Evolutionary conservation across 2,329 filamentous ascomycete genomes (phyloP), one percentile per base, ranked within the genome.

Genomic region (Exophiala sp.): DNA sequence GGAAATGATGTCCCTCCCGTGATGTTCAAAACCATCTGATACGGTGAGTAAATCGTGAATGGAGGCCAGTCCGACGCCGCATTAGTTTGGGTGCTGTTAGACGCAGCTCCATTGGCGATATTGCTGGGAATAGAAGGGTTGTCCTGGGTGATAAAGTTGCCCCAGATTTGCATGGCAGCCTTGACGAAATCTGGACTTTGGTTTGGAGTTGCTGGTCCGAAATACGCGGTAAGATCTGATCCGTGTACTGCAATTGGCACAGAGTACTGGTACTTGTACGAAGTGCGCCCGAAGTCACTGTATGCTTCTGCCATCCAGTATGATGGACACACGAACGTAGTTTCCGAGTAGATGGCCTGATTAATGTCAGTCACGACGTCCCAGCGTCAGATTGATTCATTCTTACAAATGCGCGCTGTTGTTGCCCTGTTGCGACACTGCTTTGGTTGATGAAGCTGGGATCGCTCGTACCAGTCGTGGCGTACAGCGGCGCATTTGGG

Each of bases 291-390:
- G 21, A 74, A 58, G 57, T 78, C 77, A 11, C 67, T 57, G 66
- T 70, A 79, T 3, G 75, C 79, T 9, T 71, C 71, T 58, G 75
- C 73, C 16, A 82, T 68, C 61, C 75, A 82, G 65, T 82, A 81
- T 0, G 75, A 73, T 0, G 80, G 75, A 62, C 81, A 84, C 39
- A 77, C 69, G 54, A 82, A 82, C 1, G 77, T 78, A 1, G 74
- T 70, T 64, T 84, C 80, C 39, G 75, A 78, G 56, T 77, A 78
- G 44, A 83, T 74, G 62, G 80, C 78, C 29, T 63, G 59, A 16
- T 3, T 2, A 20, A 20, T 2, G 7, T 16, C 9, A 11, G 9
- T 41, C 21, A 10, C 14, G 16, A 9, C 12, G 2, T 8, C 2
- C 5, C 14, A 2, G 8, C 8, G 11, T 18, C 39, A 20, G 8